Evolutionary conservation across 805 yeast genomes (phyloP).

Genomic region (Pichia gijzeniarum): DNA sequence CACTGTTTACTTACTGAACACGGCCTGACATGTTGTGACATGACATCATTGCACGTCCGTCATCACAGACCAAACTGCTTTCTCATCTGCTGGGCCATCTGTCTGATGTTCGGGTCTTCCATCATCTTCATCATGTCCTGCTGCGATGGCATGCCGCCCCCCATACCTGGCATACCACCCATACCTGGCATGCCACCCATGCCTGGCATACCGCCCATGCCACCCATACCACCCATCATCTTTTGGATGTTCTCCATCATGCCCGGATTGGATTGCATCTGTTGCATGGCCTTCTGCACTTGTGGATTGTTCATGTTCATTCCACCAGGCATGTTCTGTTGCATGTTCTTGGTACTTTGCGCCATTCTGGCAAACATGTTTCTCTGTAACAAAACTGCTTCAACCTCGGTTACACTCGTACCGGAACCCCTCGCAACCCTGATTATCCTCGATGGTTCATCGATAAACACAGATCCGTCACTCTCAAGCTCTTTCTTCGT

Average conservation of each 20-base stretch:
- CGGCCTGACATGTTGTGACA: no score
- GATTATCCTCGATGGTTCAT: conserved; percentile 78
- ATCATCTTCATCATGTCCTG: conserved; percentile 42
- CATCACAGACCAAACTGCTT: conserved; percentile 21
- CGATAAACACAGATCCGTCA: conserved; percentile 75
- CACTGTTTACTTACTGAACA: not conserved
- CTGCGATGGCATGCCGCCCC: conserved; percentile 37
- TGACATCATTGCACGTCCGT: not conserved
- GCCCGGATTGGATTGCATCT: conserved; percentile 63
- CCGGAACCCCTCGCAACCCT: conserved; percentile 95
- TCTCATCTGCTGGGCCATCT: conserved; percentile 46
- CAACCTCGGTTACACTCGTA: conserved; percentile 85
- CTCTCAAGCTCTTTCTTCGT: conserved; percentile 83
- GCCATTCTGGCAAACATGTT: conserved; percentile 95
- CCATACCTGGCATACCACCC: conserved; percentile 4
- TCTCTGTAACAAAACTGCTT: conserved; percentile 85
- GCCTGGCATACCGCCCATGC: conserved; percentile 59
- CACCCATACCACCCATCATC: conserved; percentile 62
- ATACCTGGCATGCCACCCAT: conserved; percentile 33
- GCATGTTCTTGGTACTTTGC: conserved; percentile 54
- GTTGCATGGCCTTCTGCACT: conserved; percentile 46
- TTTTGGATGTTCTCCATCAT: conserved; percentile 69
- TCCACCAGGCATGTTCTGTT: conserved; percentile 40
- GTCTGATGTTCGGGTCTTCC: conserved; percentile 69
- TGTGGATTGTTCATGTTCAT: conserved; percentile 28